phyloP scores from a whole-genome alignment of 768 basidiomycete species.

The Rhodotorula toruloides region DNA sequence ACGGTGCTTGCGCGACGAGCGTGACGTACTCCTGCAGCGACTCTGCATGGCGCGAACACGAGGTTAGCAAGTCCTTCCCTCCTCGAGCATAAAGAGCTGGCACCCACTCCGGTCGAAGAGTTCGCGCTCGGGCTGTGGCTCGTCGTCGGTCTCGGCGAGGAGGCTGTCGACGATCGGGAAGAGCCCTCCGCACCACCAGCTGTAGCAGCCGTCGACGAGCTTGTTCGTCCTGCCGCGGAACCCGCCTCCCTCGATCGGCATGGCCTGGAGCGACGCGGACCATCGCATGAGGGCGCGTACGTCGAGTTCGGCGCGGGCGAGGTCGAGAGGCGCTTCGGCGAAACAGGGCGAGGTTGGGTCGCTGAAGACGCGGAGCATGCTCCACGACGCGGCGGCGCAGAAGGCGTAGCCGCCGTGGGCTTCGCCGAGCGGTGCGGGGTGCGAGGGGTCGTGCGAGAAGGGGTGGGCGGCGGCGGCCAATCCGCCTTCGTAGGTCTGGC shows the following conservation, averaged over 20 bases:
- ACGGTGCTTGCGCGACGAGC: constrained; percentile 73
- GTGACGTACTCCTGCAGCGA: constrained; percentile 76
- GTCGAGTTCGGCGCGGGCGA: constrained; percentile 50
- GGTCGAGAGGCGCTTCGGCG: background rate
- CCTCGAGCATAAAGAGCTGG: background rate
- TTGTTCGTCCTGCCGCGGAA: constrained; percentile 94
- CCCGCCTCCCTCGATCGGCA: constrained; percentile 76
- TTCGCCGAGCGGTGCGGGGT: constrained; percentile 75
- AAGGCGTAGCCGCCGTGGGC: constrained; percentile 98
- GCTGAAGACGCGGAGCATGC: constrained; percentile 61
- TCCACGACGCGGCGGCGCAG: constrained; percentile 80
- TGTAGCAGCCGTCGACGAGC: constrained; percentile 97
- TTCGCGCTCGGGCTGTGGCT: constrained; percentile 42
- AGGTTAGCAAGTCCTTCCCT: too few relatives aligned
- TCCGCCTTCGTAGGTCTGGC: constrained; percentile 97
- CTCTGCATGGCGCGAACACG: constrained; percentile 48
- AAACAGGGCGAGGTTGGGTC: constrained; percentile 26
- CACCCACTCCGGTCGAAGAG: constrained; percentile 44
- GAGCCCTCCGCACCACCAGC: constrained; percentile 97
- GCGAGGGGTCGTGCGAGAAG: constrained; percentile 50
- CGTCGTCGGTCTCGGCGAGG: constrained; percentile 44
- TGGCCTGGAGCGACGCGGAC: constrained; percentile 80
- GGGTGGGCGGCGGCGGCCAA: constrained; percentile 76
- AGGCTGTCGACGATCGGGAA: constrained; percentile 60
- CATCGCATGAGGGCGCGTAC: constrained; percentile 63